Base-by-base conservation (phyloP, 2,329 filamentous ascomycete genomes). In the Fusarium tuaranense region DNA sequence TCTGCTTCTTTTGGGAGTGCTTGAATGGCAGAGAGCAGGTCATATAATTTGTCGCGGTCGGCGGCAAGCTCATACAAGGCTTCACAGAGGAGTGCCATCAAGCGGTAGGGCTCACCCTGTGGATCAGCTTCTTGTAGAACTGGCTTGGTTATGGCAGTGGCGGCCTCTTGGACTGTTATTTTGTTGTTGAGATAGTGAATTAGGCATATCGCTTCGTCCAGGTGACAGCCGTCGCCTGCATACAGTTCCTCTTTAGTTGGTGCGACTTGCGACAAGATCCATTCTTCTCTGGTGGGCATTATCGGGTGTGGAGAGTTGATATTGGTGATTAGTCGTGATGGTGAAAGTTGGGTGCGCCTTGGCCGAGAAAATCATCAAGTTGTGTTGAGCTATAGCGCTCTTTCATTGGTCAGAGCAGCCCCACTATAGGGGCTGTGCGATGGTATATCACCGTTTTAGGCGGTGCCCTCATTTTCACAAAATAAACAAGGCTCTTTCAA, bases 171-270 rank as follows among this genome's bases (percentile, higher is more conserved):
- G 3, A 8, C 2, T 4, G 13, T 41, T 2, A 65, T 36, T 0
- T 18, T 32, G 2, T 25, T 36, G 8, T 71, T 57, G 9, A 73
- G 68, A n/a, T 73, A 73, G n/a, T 60, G 34, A 6, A 4, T 34
- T 1, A 73, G 25, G 2, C 25, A 16, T 10, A 73, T 30, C 1
- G 48, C 58, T 39, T 73, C 63, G 3, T 73, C 71, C 4, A 70
- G 59, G 7, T 63, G 41, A 1, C 41, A 65, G 5, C 22, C 14
- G 0, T 13, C 12, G 5, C 12, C 12, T 3, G 4, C 2, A 12
- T 25, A 0, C 4, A 67, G 12, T 7, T 16, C n/a, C 1, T 53
- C 9, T 6, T 22, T 44, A 3, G 25, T 46, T 2, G 65, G n/a
- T 0, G 18, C 48, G 8, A 20, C 39, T 7, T 6, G 5, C 18